Evolutionary conservation across 208 protist species (phyloP).

Genomic region (Leishmania tropica): DNA sequence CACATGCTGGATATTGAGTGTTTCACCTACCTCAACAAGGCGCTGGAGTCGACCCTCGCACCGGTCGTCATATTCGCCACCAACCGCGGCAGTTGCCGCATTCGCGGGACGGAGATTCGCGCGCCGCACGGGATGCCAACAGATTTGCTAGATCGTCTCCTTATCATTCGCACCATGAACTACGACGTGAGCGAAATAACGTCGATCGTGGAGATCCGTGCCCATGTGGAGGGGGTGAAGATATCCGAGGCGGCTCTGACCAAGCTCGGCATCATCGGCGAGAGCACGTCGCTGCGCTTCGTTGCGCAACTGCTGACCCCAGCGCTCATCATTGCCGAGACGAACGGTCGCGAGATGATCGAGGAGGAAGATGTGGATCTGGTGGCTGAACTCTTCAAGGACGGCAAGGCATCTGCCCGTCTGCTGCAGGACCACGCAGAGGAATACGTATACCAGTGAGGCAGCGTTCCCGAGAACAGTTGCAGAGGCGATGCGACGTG

Average conservation of each 20-base stretch:
- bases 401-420: conserved; percentile 96
- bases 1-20: conserved; percentile 99
- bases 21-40: conserved; percentile 99
- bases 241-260: conserved; percentile 93
- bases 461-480: background rate
- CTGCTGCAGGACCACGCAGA: conserved; percentile 85
- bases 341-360: conserved; percentile 93
- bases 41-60: conserved; percentile 98
- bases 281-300: conserved; percentile 96
- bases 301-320: conserved; percentile 98
- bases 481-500: background rate
- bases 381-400: conserved; percentile 96
- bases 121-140: conserved; percentile 99
- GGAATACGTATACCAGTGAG: conserved; percentile 93
- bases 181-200: conserved; percentile 97
- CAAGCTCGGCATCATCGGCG: conserved; percentile 93
- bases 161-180: conserved; percentile 98
- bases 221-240: conserved; percentile 95
- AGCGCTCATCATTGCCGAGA: conserved; percentile 94
- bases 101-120: conserved; percentile 97
- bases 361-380: conserved; percentile 95
- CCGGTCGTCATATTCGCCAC: conserved; percentile 99
- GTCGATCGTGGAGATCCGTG: conserved; percentile 95
- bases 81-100: conserved; percentile 98
- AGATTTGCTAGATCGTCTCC: conserved; percentile 99